Conservation (phyloP, 345 rosid species). For the Clarkia xantiana region DNA sequence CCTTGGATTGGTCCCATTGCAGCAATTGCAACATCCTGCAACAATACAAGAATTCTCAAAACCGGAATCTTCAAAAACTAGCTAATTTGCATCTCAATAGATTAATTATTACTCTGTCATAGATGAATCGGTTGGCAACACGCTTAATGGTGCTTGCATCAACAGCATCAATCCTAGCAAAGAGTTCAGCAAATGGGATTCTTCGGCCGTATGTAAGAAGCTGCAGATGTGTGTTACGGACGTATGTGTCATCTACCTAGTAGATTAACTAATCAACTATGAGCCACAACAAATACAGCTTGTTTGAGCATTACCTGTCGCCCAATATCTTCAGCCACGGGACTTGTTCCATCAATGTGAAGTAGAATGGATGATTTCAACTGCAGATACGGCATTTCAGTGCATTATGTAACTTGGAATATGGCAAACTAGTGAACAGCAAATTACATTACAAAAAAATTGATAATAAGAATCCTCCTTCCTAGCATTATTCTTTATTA, state of each 20-base stretch:
- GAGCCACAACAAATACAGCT: background rate
- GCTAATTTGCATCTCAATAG: too few relatives aligned
- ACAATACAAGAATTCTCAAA: background rate
- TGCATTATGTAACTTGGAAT: background rate
- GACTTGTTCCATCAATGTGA: conserved; percentile 92
- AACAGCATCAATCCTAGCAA: conserved; percentile 91
- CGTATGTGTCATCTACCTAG: background rate
- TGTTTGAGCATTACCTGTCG: conserved; percentile 56
- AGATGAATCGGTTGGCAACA: conserved; percentile 76
- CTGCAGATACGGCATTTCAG: conserved; percentile 24
- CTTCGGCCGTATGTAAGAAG: conserved; percentile 91
- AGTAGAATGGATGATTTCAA: conserved; percentile 86
- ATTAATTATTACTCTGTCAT: conserved; percentile 50
- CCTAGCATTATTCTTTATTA: too few relatives aligned
- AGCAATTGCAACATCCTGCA: conserved; percentile 87
- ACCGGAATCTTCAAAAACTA: background rate
- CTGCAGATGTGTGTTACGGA: conserved; percentile 25
- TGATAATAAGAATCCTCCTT: too few relatives aligned
- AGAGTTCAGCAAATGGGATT: conserved; percentile 74
- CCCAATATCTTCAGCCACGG: conserved; percentile 92
- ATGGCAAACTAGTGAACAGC: too few relatives aligned
- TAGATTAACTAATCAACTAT: background rate
- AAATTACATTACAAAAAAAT: too few relatives aligned
- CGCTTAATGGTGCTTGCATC: conserved; percentile 75
- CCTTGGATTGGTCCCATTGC: conserved; percentile 91